Conservation (phyloP, 2,329 filamentous ascomycete species). For the Aspergillus vadensis region DNA sequence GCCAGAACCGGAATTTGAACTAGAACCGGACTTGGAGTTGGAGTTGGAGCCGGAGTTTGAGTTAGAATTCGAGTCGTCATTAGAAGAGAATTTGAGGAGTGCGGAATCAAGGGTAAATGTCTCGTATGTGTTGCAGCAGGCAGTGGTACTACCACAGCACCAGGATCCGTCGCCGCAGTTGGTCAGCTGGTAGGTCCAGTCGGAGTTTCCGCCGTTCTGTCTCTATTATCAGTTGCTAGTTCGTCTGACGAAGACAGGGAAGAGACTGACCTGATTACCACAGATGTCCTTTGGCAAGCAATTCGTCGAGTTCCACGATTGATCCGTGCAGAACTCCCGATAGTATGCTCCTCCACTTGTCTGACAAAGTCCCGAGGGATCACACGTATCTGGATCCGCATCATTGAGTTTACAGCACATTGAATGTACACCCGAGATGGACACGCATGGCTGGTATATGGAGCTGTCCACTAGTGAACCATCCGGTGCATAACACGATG, state of each 20-base stretch:
- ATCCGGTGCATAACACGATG: neutral
- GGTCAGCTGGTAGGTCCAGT: neutral
- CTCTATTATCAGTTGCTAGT: too few relatives aligned
- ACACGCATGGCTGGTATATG: neutral
- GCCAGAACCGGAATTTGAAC: too few relatives aligned
- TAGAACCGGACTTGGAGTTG: too few relatives aligned
- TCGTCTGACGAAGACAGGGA: neutral
- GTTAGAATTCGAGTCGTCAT: too few relatives aligned
- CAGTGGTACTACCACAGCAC: neutral
- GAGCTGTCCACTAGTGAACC: neutral
- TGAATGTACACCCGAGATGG: neutral
- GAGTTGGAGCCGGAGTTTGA: too few relatives aligned
- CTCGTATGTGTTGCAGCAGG: neutral
- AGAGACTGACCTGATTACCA: neutral
- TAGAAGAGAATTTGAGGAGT: neutral
- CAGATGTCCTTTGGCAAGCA: neutral
- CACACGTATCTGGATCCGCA: neutral
- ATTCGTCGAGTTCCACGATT: neutral
- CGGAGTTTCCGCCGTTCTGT: neutral
- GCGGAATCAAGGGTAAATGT: neutral
- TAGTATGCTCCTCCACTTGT: neutral
- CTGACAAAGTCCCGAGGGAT: neutral
- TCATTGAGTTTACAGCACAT: neutral
- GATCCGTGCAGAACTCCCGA: neutral
- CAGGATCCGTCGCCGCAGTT: neutral